These are phyloP conservation scores for Plantago ovata DNA, from an alignment of 257 asterid genomes.

Conservation along the genomic window DNA sequence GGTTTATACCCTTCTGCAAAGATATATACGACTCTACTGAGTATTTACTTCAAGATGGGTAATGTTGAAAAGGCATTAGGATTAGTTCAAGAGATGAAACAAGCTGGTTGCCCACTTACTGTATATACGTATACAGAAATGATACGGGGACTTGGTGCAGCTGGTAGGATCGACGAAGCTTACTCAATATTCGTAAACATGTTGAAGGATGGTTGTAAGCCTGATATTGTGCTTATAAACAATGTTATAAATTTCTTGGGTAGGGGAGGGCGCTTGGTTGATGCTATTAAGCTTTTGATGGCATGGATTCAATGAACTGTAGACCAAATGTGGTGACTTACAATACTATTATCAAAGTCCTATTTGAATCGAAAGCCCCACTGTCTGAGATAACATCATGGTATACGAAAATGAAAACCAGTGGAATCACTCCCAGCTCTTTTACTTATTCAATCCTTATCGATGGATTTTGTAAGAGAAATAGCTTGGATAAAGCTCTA, in stretches of 20 bases:
- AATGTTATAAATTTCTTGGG: conserved; percentile 76
- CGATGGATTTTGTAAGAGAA: conserved; percentile 82
- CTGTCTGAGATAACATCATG: conserved; percentile 48
- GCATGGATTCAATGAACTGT: conserved; percentile 72
- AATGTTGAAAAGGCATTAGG: conserved; percentile 56
- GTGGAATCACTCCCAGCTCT: conserved; percentile 61
- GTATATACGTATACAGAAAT: conserved; percentile 84
- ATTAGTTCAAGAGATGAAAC: conserved; percentile 70
- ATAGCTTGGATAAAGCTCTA: conserved; percentile 66
- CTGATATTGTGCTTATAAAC: conserved; percentile 75
- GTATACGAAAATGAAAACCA: conserved; percentile 67
- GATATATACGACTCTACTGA: conserved; percentile 68
- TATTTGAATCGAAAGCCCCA: conserved; percentile 67
- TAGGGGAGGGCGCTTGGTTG: conserved; percentile 52
- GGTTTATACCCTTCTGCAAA: conserved; percentile 73
- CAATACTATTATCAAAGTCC: conserved; percentile 71
- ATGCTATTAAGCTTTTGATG: conserved; percentile 68
- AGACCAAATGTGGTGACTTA: conserved; percentile 78
- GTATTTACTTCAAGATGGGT: conserved; percentile 58
- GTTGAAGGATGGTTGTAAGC: conserved; percentile 71
- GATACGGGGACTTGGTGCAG: conserved; percentile 72
- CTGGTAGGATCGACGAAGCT: conserved; percentile 73
- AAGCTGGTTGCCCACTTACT: conserved; percentile 53
- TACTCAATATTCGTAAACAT: conserved; percentile 55
- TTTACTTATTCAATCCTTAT: conserved; percentile 83